phyloP scores from a whole-genome alignment of 495 filamentous ascomycete genomes.

The Daldinia grandis region DNA sequence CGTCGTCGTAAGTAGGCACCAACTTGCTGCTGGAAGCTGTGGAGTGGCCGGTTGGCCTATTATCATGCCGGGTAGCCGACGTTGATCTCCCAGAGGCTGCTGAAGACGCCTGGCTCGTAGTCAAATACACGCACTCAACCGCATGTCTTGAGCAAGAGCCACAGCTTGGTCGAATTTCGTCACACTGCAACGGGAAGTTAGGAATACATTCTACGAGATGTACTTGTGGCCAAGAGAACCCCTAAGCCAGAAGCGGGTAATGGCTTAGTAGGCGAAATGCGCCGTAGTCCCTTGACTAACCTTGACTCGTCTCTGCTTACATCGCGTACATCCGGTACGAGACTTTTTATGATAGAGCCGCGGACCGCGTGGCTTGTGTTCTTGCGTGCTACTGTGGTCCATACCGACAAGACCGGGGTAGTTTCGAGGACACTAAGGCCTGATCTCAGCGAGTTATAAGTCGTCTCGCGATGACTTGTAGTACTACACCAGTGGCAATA shows the following conservation, averaged over 20 bases:
- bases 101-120: conserved; percentile 7
- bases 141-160: conserved; percentile 51
- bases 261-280: conserved; percentile 1
- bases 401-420: conserved; percentile 7
- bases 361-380: conserved; percentile 41
- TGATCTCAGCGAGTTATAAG: not conserved
- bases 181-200: conserved; percentile 47
- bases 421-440: conserved; percentile 2
- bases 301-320: conserved; percentile 50
- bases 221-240: conserved; percentile 3
- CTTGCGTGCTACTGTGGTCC: conserved; percentile 27
- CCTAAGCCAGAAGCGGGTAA: not conserved
- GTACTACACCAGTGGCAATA: not conserved
- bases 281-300: conserved; percentile 28
- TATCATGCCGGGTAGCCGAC: conserved; percentile 9
- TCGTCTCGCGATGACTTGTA: not conserved
- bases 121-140: conserved; percentile 49
- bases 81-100: conserved; percentile 14
- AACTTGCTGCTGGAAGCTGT: conserved; percentile 1
- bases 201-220: conserved; percentile 14
- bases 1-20: not conserved
- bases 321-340: conserved; percentile 47
- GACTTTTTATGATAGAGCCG: conserved; percentile 50
- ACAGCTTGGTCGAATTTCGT: conserved; percentile 50
- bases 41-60: not conserved